A percentile compares a stretch with the other conserved stretches of the same genome.
These are phyloP conservation scores for Porpolomopsis calyptriformis DNA, from an alignment of 768 basidiomycete species.

Conservation along the genomic window DNA sequence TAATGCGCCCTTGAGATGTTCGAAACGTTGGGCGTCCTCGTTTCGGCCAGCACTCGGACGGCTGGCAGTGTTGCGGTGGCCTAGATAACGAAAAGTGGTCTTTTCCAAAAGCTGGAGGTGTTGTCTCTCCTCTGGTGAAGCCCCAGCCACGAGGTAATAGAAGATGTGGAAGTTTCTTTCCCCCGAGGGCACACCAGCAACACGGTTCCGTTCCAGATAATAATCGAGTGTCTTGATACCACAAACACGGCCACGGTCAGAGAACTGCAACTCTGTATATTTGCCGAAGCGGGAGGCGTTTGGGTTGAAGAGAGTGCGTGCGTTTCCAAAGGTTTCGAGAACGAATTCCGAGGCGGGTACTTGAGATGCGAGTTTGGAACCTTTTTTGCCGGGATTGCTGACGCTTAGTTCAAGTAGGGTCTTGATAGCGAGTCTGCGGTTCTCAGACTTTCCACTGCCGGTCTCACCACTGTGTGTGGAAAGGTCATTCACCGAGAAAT, in stretches of 20 bases:
- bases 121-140: constrained; percentile 75
- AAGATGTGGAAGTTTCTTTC: constrained; percentile 98
- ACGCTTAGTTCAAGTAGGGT: constrained; percentile 85
- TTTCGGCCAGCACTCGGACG: constrained; percentile 43
- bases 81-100: constrained; percentile 78
- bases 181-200: constrained; percentile 78
- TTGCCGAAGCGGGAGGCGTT: constrained; percentile 97
- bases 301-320: constrained; percentile 83
- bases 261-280: constrained; percentile 97
- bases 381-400: constrained; percentile 85
- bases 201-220: constrained; percentile 85
- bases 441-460: constrained; percentile 89
- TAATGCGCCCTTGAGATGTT: constrained; percentile 88
- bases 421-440: constrained; percentile 82
- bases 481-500: constrained; percentile 3
- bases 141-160: constrained; percentile 92
- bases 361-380: constrained; percentile 75
- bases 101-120: constrained; percentile 80
- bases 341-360: constrained; percentile 93
- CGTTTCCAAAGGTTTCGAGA: constrained; percentile 89
- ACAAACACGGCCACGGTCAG: constrained; percentile 75
- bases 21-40: constrained; percentile 82
- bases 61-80: constrained; percentile 44
- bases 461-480: constrained; percentile 66
- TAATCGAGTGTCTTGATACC: constrained; percentile 96